Percentiles rank a stretch among this genome's conserved stretches.
Conservation (phyloP, 2,329 filamentous ascomycete species). For the Pseudogymnoascus sp. region DNA sequence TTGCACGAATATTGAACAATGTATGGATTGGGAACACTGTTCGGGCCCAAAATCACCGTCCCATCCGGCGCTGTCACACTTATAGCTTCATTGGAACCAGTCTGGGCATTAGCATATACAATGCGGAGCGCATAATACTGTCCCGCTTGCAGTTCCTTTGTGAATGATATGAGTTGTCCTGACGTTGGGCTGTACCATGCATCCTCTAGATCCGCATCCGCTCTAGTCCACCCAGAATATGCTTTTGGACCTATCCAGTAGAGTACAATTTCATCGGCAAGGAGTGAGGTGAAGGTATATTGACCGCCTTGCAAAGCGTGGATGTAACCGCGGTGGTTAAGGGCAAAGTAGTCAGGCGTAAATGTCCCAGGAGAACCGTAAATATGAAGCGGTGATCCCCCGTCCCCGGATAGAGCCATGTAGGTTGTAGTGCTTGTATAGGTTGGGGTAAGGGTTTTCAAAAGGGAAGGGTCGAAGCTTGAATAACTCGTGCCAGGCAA, state of each 20-base stretch:
- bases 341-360: constrained; percentile 4
- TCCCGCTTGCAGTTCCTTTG: not conserved
- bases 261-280: constrained; percentile 22
- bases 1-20: constrained; percentile 12
- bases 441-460: not conserved
- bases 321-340: constrained; percentile 21
- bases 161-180: constrained; percentile 2
- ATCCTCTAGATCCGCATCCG: constrained; percentile 14
- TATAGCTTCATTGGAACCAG: not conserved
- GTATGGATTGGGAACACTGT: not conserved
- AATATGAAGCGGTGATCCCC: not conserved
- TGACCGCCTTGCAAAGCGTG: constrained; percentile 19
- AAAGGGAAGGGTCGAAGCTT: not conserved
- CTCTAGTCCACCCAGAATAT: constrained; percentile 19
- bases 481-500: not conserved
- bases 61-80: constrained; percentile 9
- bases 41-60: not conserved
- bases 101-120: not conserved
- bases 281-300: constrained; percentile 22
- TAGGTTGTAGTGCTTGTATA: not conserved
- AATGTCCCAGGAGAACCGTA: not conserved
- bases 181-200: not conserved
- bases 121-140: constrained; percentile 8
- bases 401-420: not conserved
- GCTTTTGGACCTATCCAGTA: constrained; percentile 23